Percentiles rank a stretch among this genome's conserved stretches.
Evolutionary conservation across 2,329 filamentous ascomycete genomes (phyloP).

Genomic region (Phoma sp.): DNA sequence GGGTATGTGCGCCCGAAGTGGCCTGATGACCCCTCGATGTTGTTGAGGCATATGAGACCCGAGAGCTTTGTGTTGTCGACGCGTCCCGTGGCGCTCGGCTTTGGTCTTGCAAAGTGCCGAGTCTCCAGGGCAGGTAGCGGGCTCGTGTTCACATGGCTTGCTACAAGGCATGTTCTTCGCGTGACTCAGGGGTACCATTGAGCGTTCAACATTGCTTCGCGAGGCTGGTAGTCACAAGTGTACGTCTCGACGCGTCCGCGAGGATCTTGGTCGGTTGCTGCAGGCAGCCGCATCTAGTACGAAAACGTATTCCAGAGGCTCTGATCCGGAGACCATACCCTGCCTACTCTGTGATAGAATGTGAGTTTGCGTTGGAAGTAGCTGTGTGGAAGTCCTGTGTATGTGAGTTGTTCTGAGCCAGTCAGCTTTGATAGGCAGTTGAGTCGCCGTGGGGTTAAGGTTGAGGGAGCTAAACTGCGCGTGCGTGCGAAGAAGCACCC

Average conservation of each 20-base stretch:
- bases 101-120: no score
- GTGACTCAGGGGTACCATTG: no score
- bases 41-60: no score
- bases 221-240: not conserved
- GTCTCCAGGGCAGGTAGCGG: no score
- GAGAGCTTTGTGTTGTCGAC: no score
- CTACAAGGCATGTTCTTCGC: no score
- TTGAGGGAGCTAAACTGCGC: conserved; percentile 1
- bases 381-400: not conserved
- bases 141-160: no score
- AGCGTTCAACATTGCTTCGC: no score
- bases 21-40: no score
- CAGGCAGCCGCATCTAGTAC: not conserved
- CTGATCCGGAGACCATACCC: not conserved
- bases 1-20: no score
- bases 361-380: not conserved
- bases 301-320: not conserved
- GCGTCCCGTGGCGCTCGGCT: no score
- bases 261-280: not conserved
- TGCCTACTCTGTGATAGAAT: not conserved
- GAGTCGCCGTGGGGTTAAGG: not conserved
- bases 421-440: not conserved
- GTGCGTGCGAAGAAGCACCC: not conserved
- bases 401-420: not conserved
- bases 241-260: not conserved